A percentile compares a stretch with the other conserved stretches of the same genome.
phyloP scores from a whole-genome alignment of 352 stramenopile genomes.

The Peronospora destructor region DNA sequence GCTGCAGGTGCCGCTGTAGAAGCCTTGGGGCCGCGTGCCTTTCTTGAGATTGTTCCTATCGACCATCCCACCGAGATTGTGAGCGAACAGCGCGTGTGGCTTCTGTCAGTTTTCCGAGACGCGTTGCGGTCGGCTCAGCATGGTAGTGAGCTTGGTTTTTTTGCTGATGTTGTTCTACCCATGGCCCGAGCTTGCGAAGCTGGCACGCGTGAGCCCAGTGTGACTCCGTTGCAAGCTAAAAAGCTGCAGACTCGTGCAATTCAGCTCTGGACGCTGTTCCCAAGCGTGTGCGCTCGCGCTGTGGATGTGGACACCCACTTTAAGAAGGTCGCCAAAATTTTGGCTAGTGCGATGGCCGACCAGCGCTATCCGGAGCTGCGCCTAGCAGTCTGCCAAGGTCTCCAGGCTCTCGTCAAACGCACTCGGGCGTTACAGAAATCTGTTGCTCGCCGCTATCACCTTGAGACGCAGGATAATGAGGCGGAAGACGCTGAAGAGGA shows the following conservation, averaged over 20 bases:
- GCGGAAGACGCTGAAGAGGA: conserved; percentile 33
- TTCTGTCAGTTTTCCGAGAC: conserved; percentile 75
- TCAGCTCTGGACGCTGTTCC: conserved; percentile 79
- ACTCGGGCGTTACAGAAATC: conserved; percentile 43
- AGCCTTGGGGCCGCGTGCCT: conserved; percentile 56
- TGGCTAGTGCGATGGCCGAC: conserved; percentile 83
- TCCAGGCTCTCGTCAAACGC: conserved; percentile 73
- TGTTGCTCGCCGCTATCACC: conserved; percentile 33
- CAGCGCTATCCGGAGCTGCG: conserved; percentile 81
- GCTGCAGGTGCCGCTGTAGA: conserved; percentile 56
- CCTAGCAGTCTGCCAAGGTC: conserved; percentile 77
- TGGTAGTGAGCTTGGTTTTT: conserved; percentile 67
- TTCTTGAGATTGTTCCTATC: conserved; percentile 71
- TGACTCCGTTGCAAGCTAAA: conserved; percentile 61
- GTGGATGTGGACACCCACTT: conserved; percentile 75
- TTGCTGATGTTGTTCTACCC: conserved; percentile 54
- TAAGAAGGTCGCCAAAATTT: conserved; percentile 81
- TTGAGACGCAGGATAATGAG: conserved; percentile 42
- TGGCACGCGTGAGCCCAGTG: conserved; percentile 54
- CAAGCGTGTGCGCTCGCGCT: conserved; percentile 64
- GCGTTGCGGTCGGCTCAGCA: conserved; percentile 34
- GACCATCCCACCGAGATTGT: conserved; percentile 65
- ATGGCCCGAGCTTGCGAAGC: conserved; percentile 70
- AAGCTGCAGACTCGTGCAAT: conserved; percentile 73
- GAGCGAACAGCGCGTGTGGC: conserved; percentile 68